Evolutionary conservation across 176 grass and related monocot species (phyloP), one percentile per base, ranked within the genome.

Genomic region (Raddia guianensis): DNA sequence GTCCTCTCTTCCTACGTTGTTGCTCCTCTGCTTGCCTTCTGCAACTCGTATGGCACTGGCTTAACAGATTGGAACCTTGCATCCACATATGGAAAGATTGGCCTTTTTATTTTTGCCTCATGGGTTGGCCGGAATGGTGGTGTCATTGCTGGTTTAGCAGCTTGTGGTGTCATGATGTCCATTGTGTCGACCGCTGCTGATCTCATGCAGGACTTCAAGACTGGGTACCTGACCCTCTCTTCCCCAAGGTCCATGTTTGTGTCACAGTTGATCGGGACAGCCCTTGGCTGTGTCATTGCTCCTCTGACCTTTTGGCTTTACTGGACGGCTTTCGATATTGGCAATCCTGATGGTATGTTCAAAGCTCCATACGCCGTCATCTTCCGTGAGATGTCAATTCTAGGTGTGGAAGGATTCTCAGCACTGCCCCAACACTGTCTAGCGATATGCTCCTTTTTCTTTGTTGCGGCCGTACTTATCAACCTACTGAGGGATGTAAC

Each of bases 141-240:
- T 44, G 94, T 93, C 27, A 93, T 97, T 47, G 94, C 91, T 3
- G 94, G 94, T 15, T 63, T 97, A 32, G 94, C 88, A 48, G 88
- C 91, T 48, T 97, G 91, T 42, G 94, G 94, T 84, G 91, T 97
- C 37, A 97, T 97, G 88, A 97, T 93, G 88, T 89, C 94, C 20
- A 93, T 97, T 2, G 88, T 97, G 4, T 89, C 94, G 13, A 97
- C 94, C 15, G 94, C 88, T 43, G 88, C 94, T 6, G 94, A 97
- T 89, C 90, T 97, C 44, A 97, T 97, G 93, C 93, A 97, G 80
- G 93, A 97, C 83, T 97, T 97, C 80, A 97, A 93, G 87, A 97
- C 93, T 1, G 93, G 93, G 14, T 97, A 97, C 60, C 80, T 97
- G n/a, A 97, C 93, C 21, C 83, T 93, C 13, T 93, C 90, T 8